phyloP scores from a whole-genome alignment of 352 stramenopile species.

The Pythium periplocum region DNA sequence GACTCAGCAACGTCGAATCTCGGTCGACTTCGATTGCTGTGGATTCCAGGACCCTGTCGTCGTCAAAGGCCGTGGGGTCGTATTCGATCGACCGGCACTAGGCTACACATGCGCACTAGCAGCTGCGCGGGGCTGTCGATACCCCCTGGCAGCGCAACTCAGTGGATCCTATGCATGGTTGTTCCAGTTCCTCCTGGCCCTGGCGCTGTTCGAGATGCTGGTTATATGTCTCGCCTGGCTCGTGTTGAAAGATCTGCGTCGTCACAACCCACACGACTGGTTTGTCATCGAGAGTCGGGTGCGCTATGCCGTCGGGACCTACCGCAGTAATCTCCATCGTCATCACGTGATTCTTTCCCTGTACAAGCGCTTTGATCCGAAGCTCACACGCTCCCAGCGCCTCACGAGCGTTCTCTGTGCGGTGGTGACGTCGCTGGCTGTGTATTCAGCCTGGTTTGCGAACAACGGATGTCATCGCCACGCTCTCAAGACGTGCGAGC shows the following conservation, averaged over 20 bases:
- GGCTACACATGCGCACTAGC: slow-evolving; percentile 19
- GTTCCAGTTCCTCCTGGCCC: slow-evolving; percentile 6
- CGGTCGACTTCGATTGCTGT: slow-evolving; percentile 25
- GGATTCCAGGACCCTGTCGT: slow-evolving; percentile 26
- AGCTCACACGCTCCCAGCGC: slow-evolving; percentile 55
- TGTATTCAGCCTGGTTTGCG: slow-evolving; percentile 45
- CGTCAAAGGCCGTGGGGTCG: slow-evolving; percentile 13
- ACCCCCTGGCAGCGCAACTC: slow-evolving; percentile 14
- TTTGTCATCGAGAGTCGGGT: slow-evolving; percentile 30
- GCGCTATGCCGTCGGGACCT: slow-evolving; percentile 48
- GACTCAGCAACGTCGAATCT: slow-evolving; percentile 19
- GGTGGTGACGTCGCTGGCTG: slow-evolving; percentile 33
- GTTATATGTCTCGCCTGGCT: slow-evolving; percentile 1
- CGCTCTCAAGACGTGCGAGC: slow-evolving; percentile 54
- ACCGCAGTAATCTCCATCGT: slow-evolving; percentile 33
- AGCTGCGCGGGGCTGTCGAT: slow-evolving; percentile 12
- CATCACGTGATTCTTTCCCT: slow-evolving; percentile 52
- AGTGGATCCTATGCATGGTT: slow-evolving; percentile 12
- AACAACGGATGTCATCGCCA: slow-evolving; percentile 52
- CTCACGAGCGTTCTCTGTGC: slow-evolving; percentile 43
- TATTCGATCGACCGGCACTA: slow-evolving; percentile 17
- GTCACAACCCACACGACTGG: slow-evolving; percentile 15
- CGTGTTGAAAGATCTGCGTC: slow-evolving; percentile 6
- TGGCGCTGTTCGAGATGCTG: slow-evolving; percentile 14
- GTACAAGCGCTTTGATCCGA: slow-evolving; percentile 38